phyloP scores from a whole-genome alignment of 148 eudicot species.

The Vaccinium myrtillus region DNA sequence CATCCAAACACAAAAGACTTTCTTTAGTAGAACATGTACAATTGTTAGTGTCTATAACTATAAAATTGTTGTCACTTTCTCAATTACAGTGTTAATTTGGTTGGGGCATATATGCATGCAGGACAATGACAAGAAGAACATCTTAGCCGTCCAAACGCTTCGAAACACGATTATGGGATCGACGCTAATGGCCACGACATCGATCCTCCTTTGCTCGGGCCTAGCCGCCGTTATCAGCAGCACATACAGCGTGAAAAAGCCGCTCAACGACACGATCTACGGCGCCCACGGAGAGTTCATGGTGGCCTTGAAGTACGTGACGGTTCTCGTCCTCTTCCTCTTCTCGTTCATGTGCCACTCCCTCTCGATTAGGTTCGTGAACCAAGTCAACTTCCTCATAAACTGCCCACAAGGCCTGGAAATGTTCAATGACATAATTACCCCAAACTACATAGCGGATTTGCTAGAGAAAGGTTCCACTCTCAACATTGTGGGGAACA shows the following conservation, averaged over 20 bases:
- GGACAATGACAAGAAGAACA: conserved; percentile 98
- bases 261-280: conserved; percentile 72
- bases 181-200: conserved; percentile 96
- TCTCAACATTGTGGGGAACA: conserved; percentile 55
- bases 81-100: background rate
- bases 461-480: conserved; percentile 49
- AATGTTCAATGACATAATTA: conserved; percentile 13
- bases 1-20: no score
- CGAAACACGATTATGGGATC: conserved; percentile 95
- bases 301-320: conserved; percentile 83
- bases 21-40: no score
- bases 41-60: no score
- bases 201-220: conserved; percentile 81
- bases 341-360: conserved; percentile 84
- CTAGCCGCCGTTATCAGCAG: conserved; percentile 92
- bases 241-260: conserved; percentile 82
- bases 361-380: conserved; percentile 75
- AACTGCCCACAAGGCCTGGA: conserved; percentile 51
- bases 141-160: conserved; percentile 86
- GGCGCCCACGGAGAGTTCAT: conserved; percentile 93
- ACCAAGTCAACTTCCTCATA: conserved; percentile 80
- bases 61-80: background rate
- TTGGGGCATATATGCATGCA: conserved; percentile 19
- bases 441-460: conserved; percentile 41
- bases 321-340: conserved; percentile 63